Evolutionary conservation across 139 green algal species (phyloP), one percentile per base, ranked within the genome.

Genomic region (Eudorina sp.): DNA sequence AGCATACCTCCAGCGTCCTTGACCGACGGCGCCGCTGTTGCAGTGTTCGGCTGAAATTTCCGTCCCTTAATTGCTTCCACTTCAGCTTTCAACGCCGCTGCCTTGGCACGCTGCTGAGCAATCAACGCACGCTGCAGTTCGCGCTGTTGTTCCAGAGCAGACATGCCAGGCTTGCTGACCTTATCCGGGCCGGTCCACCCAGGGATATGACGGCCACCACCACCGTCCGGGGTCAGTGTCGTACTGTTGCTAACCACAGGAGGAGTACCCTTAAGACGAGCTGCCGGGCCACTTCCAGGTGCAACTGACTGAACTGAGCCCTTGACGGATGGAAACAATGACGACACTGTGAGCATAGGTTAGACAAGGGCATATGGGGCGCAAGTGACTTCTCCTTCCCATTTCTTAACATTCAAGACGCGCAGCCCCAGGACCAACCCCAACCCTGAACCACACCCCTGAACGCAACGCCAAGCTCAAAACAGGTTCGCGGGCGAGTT

Each of bases 121-220:
- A n/a, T n/a, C n/a, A n/a, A n/a, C n/a, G n/a, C n/a, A n/a, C n/a
- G n/a, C n/a, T n/a, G n/a, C n/a, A n/a, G n/a, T n/a, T n/a, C n/a
- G n/a, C n/a, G n/a, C n/a, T n/a, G n/a, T n/a, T n/a, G n/a, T n/a
- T 79, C 45, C 9, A 55, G 11, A 21, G 9, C 34, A 21, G 66
- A 4, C 66, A 45, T 75, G 34, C 11, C 66, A 7, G 45, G 25
- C 43, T 81, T 62, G 41, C 43, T 18, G 25, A 36, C 38, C 13
- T 36, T 36, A 9, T 70, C 80, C 4, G 2, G 36, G 3, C 21
- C 48, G 4, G 31, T n/a, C 80, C 80, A 86, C 3, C 80, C 80
- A 23, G 80, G 80, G 36, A 86, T 76, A n/a, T 36, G 29, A 53
- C 58, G 60, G 29, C 51, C 60, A n/a, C 80, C 80, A 8, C 76